Conservation (phyloP, 2,329 filamentous ascomycete species). For the Onygenales sp. region DNA sequence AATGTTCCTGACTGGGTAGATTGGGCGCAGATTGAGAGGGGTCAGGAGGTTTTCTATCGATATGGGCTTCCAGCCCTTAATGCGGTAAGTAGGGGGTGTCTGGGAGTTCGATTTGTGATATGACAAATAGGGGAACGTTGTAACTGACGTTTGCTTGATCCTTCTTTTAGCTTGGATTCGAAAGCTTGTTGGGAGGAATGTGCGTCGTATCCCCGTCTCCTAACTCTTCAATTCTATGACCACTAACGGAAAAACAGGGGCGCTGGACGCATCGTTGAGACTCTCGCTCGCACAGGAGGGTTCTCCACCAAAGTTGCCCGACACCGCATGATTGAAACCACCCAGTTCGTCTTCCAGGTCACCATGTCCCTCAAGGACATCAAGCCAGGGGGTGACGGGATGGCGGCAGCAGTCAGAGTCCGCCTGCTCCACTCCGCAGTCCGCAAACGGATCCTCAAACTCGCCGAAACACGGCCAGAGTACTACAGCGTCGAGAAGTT, state of each 20-base stretch:
- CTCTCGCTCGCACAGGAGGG: constrained; percentile 62
- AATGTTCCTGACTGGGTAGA: constrained; percentile 66
- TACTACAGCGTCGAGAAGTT: constrained; percentile 53
- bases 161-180: not conserved
- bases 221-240: not conserved
- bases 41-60: constrained; percentile 68
- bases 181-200: constrained; percentile 1
- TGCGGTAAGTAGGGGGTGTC: not conserved
- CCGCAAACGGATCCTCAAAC: constrained; percentile 52
- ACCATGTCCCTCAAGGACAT: constrained; percentile 56
- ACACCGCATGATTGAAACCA: constrained; percentile 60
- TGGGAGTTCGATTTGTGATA: not conserved
- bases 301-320: constrained; percentile 60
- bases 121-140: no score
- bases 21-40: constrained; percentile 64
- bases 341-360: constrained; percentile 65
- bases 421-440: constrained; percentile 61
- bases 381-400: constrained; percentile 58
- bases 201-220: not conserved
- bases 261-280: constrained; percentile 63
- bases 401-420: constrained; percentile 56
- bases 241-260: constrained; percentile 36
- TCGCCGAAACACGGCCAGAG: constrained; percentile 45
- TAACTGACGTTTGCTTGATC: not conserved
- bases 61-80: constrained; percentile 46